These are phyloP conservation scores for Ustilago bromivora DNA, from an alignment of 1,284 basidiomycete species.

Conservation along the genomic window DNA sequence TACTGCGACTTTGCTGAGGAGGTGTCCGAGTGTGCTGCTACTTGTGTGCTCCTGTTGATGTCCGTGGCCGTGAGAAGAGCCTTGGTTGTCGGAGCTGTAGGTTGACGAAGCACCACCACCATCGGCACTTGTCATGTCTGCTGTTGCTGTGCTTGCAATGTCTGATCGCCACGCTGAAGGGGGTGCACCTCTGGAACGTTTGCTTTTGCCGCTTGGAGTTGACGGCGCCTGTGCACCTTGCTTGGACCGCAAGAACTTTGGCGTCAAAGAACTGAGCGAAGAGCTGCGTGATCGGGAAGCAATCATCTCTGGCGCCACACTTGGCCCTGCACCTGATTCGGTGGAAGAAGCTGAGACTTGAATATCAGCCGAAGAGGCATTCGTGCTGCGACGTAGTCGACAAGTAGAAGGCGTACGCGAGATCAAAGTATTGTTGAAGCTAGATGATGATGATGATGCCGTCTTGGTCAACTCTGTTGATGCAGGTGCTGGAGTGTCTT, in stretches of 20 bases:
- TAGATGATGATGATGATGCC: neutral
- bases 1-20: neutral
- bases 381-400: slow-evolving; percentile 10
- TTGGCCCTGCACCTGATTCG: neutral
- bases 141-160: neutral
- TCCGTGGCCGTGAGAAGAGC: slow-evolving; percentile 17
- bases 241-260: slow-evolving; percentile 17
- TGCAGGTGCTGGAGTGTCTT: neutral
- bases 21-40: neutral
- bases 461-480: neutral
- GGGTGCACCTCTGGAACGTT: slow-evolving; percentile 10
- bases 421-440: slow-evolving; percentile 1
- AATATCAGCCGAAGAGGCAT: slow-evolving; percentile 5
- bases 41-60: neutral
- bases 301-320: neutral
- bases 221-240: neutral
- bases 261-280: slow-evolving; percentile 17
- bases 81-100: slow-evolving; percentile 33
- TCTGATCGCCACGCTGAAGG: slow-evolving; percentile 30
- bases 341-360: neutral
- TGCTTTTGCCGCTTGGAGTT: neutral
- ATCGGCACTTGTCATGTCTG: neutral
- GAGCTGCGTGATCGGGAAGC: slow-evolving; percentile 12
- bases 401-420: slow-evolving; percentile 13
- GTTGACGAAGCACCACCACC: slow-evolving; percentile 1